Base-by-base conservation (phyloP, 768 basidiomycete species). In the Lentinus tigrinus region DNA sequence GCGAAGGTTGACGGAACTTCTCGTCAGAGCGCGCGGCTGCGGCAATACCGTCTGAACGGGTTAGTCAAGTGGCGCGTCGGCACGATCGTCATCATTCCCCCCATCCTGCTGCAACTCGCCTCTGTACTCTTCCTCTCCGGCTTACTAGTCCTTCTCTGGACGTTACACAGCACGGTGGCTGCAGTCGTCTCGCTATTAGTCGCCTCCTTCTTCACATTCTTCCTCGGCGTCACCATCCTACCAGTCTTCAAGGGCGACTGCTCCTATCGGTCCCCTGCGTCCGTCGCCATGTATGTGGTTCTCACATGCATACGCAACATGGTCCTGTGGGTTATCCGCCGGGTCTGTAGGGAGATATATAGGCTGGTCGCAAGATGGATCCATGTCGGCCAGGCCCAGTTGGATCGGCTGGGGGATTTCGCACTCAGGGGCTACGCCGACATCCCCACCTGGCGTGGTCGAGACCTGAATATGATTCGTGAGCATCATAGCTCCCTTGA, bases 31-130 rank as follows among this genome's bases (percentile, higher is more conserved):
- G 64, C 62, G 9, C 62, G 63, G 9, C 48, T 60, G 17, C 65
- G 68, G 4, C 70, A 70, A 14, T 64, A 64, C 23, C 65, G 70
- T 10, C 52, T 61, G 24, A 56, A 65, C 11, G 64, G 61, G 31
- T 56, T 69, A 31, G 36, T 58, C 2, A 51, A 53, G 17, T 70
- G 67, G 67, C 55, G 57, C 16, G 61, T 70, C 10, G 55, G 55
- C n/a, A 63, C 54, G 37, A 63, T 70, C 13, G 54, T 68, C 27
- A 56, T 58, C n/a, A 21, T 54, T 14, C 56, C 68, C 9, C 69
- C 69, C 23, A 54, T 60, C 47, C 54, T 63, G 3, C 56, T 63
- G 1, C 57, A 60, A 39, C 27, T 57, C 53, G 49, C 52, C 6
- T 31, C 60, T 1, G 53, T 60, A 0, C 63, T 66, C 43, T 67